Evolutionary conservation across 2,329 filamentous ascomycete genomes (phyloP).

Genomic region (Pseudogymnoascus pannorum): DNA sequence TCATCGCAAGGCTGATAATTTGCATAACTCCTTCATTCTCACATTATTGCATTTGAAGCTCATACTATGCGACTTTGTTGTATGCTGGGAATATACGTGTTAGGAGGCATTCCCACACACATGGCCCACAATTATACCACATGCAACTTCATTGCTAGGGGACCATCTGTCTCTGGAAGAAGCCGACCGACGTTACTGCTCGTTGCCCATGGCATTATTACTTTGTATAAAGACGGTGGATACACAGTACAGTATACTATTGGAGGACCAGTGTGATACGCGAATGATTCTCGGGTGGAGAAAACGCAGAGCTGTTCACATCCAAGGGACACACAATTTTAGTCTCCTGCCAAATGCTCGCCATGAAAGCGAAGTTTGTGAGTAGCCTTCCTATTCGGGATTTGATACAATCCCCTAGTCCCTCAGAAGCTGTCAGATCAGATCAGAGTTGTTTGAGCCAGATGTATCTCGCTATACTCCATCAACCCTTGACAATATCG

Average conservation of each 20-base stretch:
- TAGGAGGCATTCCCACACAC: background rate
- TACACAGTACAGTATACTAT: background rate
- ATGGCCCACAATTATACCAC: background rate
- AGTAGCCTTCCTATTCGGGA: background rate
- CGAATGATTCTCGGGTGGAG: background rate
- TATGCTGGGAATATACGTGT: background rate
- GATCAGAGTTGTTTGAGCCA: background rate
- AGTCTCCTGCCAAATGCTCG: background rate
- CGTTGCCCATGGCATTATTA: background rate
- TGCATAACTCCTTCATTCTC: background rate
- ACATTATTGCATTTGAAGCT: background rate
- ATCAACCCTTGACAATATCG: background rate
- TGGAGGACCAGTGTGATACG: background rate
- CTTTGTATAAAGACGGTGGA: background rate
- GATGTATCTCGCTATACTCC: background rate
- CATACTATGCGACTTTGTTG: background rate
- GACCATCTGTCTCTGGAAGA: background rate
- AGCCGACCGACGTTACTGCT: background rate
- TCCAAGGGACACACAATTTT: background rate
- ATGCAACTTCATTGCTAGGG: background rate
- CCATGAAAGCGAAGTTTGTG: background rate
- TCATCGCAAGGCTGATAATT: too few relatives aligned
- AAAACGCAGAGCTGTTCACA: background rate
- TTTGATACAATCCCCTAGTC: background rate
- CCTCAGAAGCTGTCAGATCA: background rate